A percentile compares a stretch with the other conserved stretches of the same genome.
Conservation (phyloP, 495 filamentous ascomycete genomes). For the Corynascus novoguineensis region DNA sequence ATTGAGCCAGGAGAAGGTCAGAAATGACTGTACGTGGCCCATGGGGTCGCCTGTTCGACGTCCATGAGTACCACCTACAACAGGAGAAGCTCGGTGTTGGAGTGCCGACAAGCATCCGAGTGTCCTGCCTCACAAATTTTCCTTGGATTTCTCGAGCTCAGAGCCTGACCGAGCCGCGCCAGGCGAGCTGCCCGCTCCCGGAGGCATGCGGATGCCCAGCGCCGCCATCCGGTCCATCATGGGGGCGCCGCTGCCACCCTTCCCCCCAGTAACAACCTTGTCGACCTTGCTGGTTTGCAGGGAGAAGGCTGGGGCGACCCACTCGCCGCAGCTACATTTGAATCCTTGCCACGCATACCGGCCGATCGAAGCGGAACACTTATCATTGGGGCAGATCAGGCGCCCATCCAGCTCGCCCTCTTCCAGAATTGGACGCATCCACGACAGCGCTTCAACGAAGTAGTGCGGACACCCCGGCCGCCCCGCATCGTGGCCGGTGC, state of each 20-base stretch:
- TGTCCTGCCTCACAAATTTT: constrained; percentile 24
- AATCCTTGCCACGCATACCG: constrained; percentile 95
- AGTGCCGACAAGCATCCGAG: background rate
- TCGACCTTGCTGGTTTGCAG: constrained; percentile 78
- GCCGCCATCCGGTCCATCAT: constrained; percentile 21
- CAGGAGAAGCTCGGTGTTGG: too few species aligned
- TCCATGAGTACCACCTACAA: too few species aligned
- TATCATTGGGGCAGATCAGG: constrained; percentile 70
- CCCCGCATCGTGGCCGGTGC: constrained; percentile 20
- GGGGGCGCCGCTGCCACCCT: constrained; percentile 14
- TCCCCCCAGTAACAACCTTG: constrained; percentile 42
- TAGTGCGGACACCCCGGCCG: constrained; percentile 64
- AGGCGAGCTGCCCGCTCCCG: constrained; percentile 10
- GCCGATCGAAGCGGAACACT: constrained; percentile 75
- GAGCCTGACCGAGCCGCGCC: background rate
- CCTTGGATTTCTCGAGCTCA: constrained; percentile 7
- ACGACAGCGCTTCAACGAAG: constrained; percentile 84
- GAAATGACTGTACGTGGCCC: too few species aligned
- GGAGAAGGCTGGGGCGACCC: constrained; percentile 88
- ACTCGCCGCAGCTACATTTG: constrained; percentile 83
- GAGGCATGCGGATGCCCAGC: constrained; percentile 33
- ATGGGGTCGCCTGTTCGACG: too few species aligned
- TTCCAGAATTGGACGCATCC: constrained; percentile 83
- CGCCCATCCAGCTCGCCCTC: constrained; percentile 73
- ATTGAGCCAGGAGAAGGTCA: too few species aligned